Evolutionary conservation across 176 grass and related monocot genomes (phyloP), one percentile per base, ranked within the genome.

Genomic region (Triticum monococcum): DNA sequence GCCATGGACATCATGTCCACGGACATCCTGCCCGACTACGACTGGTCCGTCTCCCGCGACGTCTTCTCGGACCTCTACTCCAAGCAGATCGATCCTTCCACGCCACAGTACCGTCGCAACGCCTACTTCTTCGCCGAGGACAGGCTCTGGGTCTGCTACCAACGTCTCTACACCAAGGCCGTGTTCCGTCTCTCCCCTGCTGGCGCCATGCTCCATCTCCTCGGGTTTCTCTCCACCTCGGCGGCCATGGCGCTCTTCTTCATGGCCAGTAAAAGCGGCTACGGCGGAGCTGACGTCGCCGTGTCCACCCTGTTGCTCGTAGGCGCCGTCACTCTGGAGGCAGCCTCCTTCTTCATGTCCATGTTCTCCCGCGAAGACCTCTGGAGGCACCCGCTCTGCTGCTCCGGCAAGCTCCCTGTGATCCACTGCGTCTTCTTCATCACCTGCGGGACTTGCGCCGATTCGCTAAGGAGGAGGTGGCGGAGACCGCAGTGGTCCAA

Each of bases 1-100:
- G 82, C 69, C 69, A 84, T 84, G 82, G 82, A 84, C 82, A 59
- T 84, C 68, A 84, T 84, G 82, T 84, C 82, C 3, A 84, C 82
- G 36, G 82, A 84, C 82, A 75, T 84, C 69, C 82, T 84, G 25
- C 82, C 82, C 14, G 75, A 64, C 54, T 84, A 84, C 69, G 69
- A 84, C 36, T 84, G 82, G 82, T 84, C 82, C 69, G 69, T 84
- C 69, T 84, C 82, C 10, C 69, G 82, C 24, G 82, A 84, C 35
- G 61, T 84, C 82, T 75, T 84, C 56, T 6, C 36, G 1, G 69
- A 63, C 54, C 82, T 84, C 24, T 30, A 84, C 69, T n/a, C 67
- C 14, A 84, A 75, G 14, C 69, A 71, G 35, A 16, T 74, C 1
- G 54, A 75, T 32, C 36, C 1, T n/a, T 5, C 81, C 24, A 30